phyloP scores from a whole-genome alignment of 1,284 basidiomycete species.

The Sporisorium scitamineum region DNA sequence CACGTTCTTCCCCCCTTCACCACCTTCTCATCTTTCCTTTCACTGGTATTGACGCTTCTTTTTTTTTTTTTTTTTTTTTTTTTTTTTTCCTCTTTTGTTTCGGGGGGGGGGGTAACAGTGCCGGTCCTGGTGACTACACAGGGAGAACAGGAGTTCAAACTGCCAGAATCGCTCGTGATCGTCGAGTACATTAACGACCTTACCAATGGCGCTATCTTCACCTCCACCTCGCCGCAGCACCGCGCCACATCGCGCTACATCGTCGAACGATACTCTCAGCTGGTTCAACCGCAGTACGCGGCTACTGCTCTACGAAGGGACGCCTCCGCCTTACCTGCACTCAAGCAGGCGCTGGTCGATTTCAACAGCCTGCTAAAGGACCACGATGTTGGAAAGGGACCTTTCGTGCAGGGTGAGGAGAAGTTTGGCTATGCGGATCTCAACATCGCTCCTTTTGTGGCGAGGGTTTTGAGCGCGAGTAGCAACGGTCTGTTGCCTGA shows the following conservation, averaged over 20 bases:
- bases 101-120: no score
- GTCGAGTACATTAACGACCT: slow-evolving; percentile 36
- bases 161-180: slow-evolving; percentile 35
- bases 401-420: slow-evolving; percentile 5
- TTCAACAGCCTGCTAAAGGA: slow-evolving; percentile 10
- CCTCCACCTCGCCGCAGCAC: not conserved
- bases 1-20: not conserved
- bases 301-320: not conserved
- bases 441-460: slow-evolving; percentile 18
- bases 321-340: not conserved
- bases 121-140: slow-evolving; percentile 16
- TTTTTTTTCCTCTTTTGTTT: no score
- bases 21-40: not conserved
- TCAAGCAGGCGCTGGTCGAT: slow-evolving; percentile 8
- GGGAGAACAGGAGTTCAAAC: slow-evolving; percentile 4
- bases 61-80: not conserved
- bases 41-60: no score
- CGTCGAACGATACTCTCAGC: slow-evolving; percentile 23
- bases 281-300: slow-evolving; percentile 21
- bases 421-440: slow-evolving; percentile 26
- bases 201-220: not conserved
- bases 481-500: not conserved
- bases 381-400: not conserved
- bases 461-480: slow-evolving; percentile 4
- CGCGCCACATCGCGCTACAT: slow-evolving; percentile 16